These are phyloP conservation scores for Xylaria sp. DNA, from an alignment of 2,329 filamentous ascomycete species.

Conservation along the genomic window DNA sequence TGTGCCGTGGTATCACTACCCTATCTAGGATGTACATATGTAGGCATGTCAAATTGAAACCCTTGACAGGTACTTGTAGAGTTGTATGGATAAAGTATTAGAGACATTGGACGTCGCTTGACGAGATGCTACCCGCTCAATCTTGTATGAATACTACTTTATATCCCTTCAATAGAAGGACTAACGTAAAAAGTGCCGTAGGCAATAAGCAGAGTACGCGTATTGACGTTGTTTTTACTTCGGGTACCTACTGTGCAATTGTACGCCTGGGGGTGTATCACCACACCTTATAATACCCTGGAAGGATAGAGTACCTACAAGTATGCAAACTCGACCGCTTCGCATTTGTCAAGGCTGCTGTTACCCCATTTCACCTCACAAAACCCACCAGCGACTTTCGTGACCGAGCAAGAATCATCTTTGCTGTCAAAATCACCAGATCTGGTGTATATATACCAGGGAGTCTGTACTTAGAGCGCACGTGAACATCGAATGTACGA, in stretches of 20 bases:
- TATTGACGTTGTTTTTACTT: too few relatives aligned
- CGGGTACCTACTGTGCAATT: too few relatives aligned
- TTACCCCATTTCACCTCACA: too few relatives aligned
- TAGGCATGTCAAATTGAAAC: not conserved
- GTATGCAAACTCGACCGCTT: not conserved
- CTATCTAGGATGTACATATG: not conserved
- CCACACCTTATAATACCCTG: too few relatives aligned
- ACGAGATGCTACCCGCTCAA: too few relatives aligned
- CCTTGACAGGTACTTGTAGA: not conserved
- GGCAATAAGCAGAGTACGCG: not conserved
- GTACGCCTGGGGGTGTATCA: too few relatives aligned
- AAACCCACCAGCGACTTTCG: not conserved
- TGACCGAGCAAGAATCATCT: not conserved
- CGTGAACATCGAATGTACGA: too few relatives aligned
- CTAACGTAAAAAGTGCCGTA: not conserved
- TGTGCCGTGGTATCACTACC: not conserved
- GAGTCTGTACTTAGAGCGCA: too few relatives aligned
- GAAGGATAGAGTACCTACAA: too few relatives aligned
- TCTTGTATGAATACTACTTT: too few relatives aligned
- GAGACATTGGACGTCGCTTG: not conserved
- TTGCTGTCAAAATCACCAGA: not conserved
- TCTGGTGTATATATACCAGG: not conserved
- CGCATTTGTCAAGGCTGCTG: not conserved
- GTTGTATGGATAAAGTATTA: too few relatives aligned
- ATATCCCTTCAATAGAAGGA: too few relatives aligned